A percentile compares a stretch with the other conserved stretches of the same genome.
phyloP scores from a whole-genome alignment of 2,329 filamentous ascomycete species.

The Arthrobotrys sphaeroides region DNA sequence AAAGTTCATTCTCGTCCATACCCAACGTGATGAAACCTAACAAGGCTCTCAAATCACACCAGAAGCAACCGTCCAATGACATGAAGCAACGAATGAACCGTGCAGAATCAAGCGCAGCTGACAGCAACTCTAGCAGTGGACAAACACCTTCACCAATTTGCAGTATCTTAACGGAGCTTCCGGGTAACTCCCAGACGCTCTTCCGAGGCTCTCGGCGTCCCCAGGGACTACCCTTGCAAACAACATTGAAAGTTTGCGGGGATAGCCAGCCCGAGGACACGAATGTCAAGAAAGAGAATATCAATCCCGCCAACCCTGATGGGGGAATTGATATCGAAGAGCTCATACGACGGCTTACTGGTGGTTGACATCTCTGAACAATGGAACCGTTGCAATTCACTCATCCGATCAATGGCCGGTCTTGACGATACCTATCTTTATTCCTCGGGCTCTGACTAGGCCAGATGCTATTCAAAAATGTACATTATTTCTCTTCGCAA shows the following conservation, averaged over 20 bases:
- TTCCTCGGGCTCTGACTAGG: neutral
- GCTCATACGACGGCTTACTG: conserved; percentile 48
- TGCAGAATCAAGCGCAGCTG: neutral
- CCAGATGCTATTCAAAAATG: neutral
- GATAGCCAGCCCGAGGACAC: neutral
- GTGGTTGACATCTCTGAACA: neutral
- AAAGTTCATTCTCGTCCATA: conserved; percentile 18
- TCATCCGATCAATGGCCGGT: neutral
- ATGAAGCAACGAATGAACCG: neutral
- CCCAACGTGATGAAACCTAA: conserved; percentile 14
- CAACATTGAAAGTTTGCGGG: conserved; percentile 39
- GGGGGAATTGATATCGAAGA: conserved; percentile 41
- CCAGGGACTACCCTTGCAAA: conserved; percentile 37
- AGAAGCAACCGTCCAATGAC: neutral
- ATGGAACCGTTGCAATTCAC: too few species aligned
- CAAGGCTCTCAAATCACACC: conserved; percentile 1
- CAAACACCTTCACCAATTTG: conserved; percentile 4
- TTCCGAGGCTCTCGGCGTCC: conserved; percentile 3
- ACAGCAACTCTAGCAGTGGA: neutral
- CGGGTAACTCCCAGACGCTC: conserved; percentile 3
- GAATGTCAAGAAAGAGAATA: conserved; percentile 34
- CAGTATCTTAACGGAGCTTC: conserved; percentile 22
- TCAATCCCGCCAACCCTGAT: conserved; percentile 25
- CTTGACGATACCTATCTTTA: neutral
- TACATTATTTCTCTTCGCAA: conserved; percentile 2